A percentile compares a stretch with the other conserved stretches of the same genome.
Evolutionary conservation across 2,329 filamentous ascomycete species (phyloP).

Genomic region (Fusarium mundagurra): DNA sequence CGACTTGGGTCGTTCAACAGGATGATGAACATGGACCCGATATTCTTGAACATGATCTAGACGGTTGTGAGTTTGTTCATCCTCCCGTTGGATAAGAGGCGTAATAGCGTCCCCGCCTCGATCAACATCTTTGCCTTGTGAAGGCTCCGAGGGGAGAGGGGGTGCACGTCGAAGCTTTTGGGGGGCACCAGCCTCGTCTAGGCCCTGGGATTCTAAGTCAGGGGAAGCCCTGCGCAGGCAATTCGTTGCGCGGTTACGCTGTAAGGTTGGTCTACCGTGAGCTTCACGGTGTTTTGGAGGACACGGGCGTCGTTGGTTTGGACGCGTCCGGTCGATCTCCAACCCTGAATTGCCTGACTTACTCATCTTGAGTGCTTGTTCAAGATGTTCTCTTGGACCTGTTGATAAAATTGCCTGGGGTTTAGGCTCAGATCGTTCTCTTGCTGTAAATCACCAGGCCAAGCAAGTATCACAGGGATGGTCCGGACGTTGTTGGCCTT

Average conservation of each 20-base stretch:
- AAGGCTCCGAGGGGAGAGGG: not conserved
- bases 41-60: not conserved
- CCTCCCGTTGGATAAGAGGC: not conserved
- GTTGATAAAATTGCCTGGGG: not conserved
- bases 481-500: not conserved
- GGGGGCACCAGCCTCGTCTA: no score
- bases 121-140: not conserved
- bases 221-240: not conserved
- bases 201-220: not conserved
- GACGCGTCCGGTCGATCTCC: not conserved
- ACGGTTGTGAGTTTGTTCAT: not conserved
- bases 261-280: not conserved
- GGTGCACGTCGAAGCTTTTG: not conserved
- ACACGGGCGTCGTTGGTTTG: not conserved
- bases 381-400: not conserved
- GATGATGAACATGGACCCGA: not conserved
- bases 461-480: constrained; percentile 13
- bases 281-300: not conserved
- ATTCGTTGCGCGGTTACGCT: not conserved
- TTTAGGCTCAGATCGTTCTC: not conserved
- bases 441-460: not conserved
- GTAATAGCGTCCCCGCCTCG: not conserved
- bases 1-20: not conserved
- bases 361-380: not conserved
- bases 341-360: not conserved